Evolutionary conservation across 768 basidiomycete genomes (phyloP).

Genomic region (Xerocomus potaroensis): DNA sequence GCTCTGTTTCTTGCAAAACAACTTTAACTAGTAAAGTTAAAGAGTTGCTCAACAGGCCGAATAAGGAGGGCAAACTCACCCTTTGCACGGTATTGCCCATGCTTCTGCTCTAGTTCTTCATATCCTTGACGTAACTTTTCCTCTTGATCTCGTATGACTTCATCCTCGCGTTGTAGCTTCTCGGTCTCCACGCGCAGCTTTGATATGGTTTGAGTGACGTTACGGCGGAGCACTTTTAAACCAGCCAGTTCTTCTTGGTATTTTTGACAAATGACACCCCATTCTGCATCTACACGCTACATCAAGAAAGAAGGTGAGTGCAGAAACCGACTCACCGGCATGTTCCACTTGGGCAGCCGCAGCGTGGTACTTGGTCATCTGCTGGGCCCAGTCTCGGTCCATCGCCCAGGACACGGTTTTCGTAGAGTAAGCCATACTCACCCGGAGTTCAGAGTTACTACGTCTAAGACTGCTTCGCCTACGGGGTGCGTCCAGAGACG

Average conservation of each 20-base stretch:
- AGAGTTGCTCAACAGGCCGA: slow-evolving; percentile 6
- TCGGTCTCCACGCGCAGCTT: slow-evolving; percentile 38
- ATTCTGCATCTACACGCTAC: slow-evolving; percentile 46
- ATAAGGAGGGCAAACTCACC: slow-evolving; percentile 24
- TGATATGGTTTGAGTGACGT: slow-evolving; percentile 42
- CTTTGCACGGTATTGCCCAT: slow-evolving; percentile 39
- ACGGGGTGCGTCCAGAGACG: slow-evolving; percentile 36
- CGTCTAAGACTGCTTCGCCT: slow-evolving; percentile 66
- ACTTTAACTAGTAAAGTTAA: slow-evolving; percentile 32
- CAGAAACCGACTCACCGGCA: slow-evolving; percentile 28
- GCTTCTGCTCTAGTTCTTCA: slow-evolving; percentile 39
- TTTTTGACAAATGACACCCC: slow-evolving; percentile 50
- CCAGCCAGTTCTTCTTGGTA: slow-evolving; percentile 63
- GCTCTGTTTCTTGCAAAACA: slow-evolving; percentile 42
- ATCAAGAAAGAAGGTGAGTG: neutral
- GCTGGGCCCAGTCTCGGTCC: slow-evolving; percentile 54
- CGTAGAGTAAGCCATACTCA: slow-evolving; percentile 46
- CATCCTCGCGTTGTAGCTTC: slow-evolving; percentile 38
- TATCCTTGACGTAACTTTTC: slow-evolving; percentile 35
- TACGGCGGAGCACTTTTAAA: slow-evolving; percentile 51
- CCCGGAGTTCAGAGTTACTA: slow-evolving; percentile 40
- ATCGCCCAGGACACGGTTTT: slow-evolving; percentile 79
- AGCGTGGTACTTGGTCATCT: slow-evolving; percentile 46
- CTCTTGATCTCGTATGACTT: slow-evolving; percentile 39
- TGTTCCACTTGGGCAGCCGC: slow-evolving; percentile 39